phyloP scores from a whole-genome alignment of 352 stramenopile species.

The Phytopythium litorale region DNA sequence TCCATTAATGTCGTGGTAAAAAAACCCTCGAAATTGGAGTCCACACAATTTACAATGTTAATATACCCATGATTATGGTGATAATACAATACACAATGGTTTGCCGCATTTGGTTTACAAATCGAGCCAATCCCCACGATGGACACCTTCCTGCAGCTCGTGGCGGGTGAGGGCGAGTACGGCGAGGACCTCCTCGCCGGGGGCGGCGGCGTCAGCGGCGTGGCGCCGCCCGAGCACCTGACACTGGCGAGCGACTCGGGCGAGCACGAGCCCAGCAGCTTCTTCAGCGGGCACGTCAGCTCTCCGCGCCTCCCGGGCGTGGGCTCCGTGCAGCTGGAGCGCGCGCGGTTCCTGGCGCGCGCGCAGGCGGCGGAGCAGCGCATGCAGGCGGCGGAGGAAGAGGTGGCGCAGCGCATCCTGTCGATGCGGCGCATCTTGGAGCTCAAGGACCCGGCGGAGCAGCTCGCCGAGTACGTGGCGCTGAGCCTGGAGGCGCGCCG shows the following conservation, averaged over 20 bases:
- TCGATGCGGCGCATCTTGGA: conserved; percentile 52
- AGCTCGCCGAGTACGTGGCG: conserved; percentile 58
- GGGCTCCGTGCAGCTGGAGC: conserved; percentile 13
- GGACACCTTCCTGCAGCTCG: conserved; percentile 64
- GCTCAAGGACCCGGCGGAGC: conserved; percentile 50
- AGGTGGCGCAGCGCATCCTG: conserved; percentile 42
- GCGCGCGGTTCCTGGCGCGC: conserved; percentile 36
- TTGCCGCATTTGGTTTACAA: too few species aligned
- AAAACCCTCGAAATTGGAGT: too few species aligned
- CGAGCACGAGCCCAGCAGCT: conserved; percentile 15
- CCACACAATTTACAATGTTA: too few species aligned
- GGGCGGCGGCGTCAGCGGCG: background rate
- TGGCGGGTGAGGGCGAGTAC: conserved; percentile 40
- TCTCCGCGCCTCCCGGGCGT: conserved; percentile 6
- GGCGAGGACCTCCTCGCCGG: conserved; percentile 40
- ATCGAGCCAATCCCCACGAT: conserved; percentile 21
- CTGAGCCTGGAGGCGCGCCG: conserved; percentile 34
- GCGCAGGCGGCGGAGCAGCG: conserved; percentile 28
- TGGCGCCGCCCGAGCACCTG: background rate
- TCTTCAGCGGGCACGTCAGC: conserved; percentile 1
- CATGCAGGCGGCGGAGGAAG: conserved; percentile 30
- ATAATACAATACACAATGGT: too few species aligned
- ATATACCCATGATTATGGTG: too few species aligned
- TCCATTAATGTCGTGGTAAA: too few species aligned
- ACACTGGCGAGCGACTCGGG: conserved; percentile 11